phyloP scores from a whole-genome alignment of 495 filamentous ascomycete genomes.

The Penicillium diatomitis region DNA sequence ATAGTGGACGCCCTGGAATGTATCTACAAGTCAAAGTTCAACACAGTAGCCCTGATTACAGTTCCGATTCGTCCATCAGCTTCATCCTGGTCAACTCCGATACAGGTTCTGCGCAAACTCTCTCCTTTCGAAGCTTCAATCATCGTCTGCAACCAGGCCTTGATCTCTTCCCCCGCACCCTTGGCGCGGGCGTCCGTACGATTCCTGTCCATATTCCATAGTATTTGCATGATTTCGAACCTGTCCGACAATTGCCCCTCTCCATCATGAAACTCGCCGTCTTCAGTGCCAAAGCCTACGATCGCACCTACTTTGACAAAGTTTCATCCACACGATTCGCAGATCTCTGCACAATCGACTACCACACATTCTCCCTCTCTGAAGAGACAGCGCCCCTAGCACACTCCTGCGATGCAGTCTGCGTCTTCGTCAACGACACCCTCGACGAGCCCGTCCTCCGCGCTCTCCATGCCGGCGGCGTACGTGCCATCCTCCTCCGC shows the following conservation, averaged over 20 bases:
- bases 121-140: no score
- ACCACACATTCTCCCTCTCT: slow-evolving; percentile 49
- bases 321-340: slow-evolving; percentile 15
- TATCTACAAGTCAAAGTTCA: no score
- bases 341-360: slow-evolving; percentile 32
- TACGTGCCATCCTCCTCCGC: slow-evolving; percentile 52
- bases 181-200: no score
- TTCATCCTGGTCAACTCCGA: no score
- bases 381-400: slow-evolving; percentile 49
- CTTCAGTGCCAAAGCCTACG: slow-evolving; percentile 56
- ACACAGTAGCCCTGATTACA: no score
- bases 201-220: neutral
- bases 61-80: no score
- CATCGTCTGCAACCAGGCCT: no score
- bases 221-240: slow-evolving; percentile 5
- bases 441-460: slow-evolving; percentile 42
- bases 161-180: neutral
- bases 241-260: neutral
- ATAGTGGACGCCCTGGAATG: no score
- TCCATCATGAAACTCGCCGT: slow-evolving; percentile 48
- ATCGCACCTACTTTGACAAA: slow-evolving; percentile 39
- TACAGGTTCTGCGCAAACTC: neutral
- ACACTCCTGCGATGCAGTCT: slow-evolving; percentile 46
- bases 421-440: slow-evolving; percentile 64
- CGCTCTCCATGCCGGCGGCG: slow-evolving; percentile 36